Evolutionary conservation across 495 filamentous ascomycete species (phyloP).

Genomic region (Parathielavia appendiculata): DNA sequence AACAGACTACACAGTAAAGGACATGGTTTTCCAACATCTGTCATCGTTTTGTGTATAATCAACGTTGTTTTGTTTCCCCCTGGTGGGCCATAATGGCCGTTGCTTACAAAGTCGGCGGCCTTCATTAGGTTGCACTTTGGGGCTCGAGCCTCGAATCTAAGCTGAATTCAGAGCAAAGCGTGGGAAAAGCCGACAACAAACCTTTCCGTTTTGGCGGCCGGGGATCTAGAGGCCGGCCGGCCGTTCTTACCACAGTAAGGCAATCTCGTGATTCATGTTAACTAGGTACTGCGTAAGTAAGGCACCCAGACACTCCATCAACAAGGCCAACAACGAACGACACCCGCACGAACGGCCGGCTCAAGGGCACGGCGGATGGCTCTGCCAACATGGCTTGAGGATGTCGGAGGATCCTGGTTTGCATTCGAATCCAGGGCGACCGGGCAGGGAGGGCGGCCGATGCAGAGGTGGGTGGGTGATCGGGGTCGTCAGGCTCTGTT

Average conservation of each 20-base stretch:
- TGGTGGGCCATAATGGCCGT: neutral
- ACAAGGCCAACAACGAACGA: neutral
- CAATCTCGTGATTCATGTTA: slow-evolving; percentile 12
- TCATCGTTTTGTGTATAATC: neutral
- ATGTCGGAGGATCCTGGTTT: slow-evolving; percentile 6
- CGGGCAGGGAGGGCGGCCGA: slow-evolving; percentile 4
- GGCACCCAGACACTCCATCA: neutral
- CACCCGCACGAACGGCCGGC: neutral
- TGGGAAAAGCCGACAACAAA: neutral
- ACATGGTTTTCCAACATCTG: neutral
- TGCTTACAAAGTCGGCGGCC: neutral
- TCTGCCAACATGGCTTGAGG: neutral
- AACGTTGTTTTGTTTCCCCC: neutral
- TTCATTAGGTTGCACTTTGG: neutral
- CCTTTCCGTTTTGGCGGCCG: slow-evolving; percentile 5
- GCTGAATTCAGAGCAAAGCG: neutral
- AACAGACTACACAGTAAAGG: no score
- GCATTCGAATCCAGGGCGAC: neutral
- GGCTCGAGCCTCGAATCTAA: neutral
- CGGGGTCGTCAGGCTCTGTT: slow-evolving; percentile 1
- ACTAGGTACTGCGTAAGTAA: no score
- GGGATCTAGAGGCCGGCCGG: neutral
- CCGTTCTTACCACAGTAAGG: neutral
- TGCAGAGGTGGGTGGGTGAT: neutral
- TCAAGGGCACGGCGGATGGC: neutral